Evolutionary conservation across 495 filamentous ascomycete species (phyloP), one percentile per base, ranked within the genome.

Genomic region (Hypoxylon fuscum): DNA sequence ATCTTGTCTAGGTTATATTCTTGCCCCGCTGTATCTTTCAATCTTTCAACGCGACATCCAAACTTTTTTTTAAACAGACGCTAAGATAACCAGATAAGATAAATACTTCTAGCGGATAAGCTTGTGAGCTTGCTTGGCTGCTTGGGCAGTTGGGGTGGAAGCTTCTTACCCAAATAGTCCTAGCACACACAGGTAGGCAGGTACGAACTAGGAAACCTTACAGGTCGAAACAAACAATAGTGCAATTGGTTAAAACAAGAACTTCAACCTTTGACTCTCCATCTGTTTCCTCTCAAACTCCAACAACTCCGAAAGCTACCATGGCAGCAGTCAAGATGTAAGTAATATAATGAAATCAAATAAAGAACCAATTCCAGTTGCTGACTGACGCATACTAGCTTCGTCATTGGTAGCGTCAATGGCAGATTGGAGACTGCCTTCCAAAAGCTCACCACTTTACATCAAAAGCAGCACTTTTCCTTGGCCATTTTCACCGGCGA

Each of bases 401-500:
- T 96, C 64, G 91, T 96, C 14, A 79, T 93, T 49, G 93, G 95
- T 7, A 83, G 86, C 59, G 76, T 94, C 27, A 87, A 91, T 67
- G 91, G 94, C 61, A 84, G 88, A 67, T 80, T 96, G 50, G 75
- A 77, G 37, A 72, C 85, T 11, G 85, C 89, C 0, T 95, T 98
- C 75, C 77, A 81, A 44, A 98, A 96, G 72, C 78, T 96, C 8
- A 74, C 86, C 1, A 83, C 87, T 17, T 75, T 97, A 6, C 92
- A 98, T 54, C 72, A 81, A 22, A 97, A 97, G 74, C 93, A 96
- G 68, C 81, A 78, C 59, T 97, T 98, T 72, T 79, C 90, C 11
- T 88, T 97, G 59, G 91, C 90, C 3, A 86, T 98, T 46, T 76
- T 96, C 37, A 81, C 87, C 15, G 95, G 95, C 48, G 88, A 97